Evolutionary conservation across 768 basidiomycete genomes (phyloP).

Genomic region (Boletus rufocinnamomeus): DNA sequence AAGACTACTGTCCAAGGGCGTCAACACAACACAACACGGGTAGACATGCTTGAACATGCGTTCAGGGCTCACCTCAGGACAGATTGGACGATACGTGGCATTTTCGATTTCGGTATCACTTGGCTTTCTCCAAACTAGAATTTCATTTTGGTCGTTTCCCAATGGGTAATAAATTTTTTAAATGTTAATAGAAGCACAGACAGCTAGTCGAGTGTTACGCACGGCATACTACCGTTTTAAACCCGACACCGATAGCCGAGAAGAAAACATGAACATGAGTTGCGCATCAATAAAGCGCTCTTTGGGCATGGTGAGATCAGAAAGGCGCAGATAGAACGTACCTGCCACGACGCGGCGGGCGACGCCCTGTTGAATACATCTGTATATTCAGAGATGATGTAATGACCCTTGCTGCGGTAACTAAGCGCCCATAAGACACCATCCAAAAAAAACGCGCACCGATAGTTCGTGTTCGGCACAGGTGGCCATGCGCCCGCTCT

Average conservation of each 20-base stretch:
- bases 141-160: constrained; percentile 12
- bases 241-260: constrained; percentile 1
- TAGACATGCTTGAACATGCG: constrained; percentile 1
- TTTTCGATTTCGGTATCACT: constrained; percentile 60
- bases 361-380: constrained; percentile 64
- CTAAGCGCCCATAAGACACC: constrained; percentile 5
- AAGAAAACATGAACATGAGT: background rate
- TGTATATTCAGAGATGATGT: constrained; percentile 67
- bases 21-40: constrained; percentile 2
- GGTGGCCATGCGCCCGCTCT: constrained; percentile 79
- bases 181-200: constrained; percentile 6
- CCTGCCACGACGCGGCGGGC: constrained; percentile 74
- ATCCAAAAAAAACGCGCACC: constrained; percentile 44
- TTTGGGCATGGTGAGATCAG: constrained; percentile 14
- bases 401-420: constrained; percentile 60
- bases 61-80: constrained; percentile 57
- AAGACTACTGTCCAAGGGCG: constrained; percentile 52
- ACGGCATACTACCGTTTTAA: constrained; percentile 58
- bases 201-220: constrained; percentile 31
- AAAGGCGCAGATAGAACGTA: constrained; percentile 39
- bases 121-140: constrained; percentile 78
- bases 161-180: background rate
- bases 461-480: constrained; percentile 71
- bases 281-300: constrained; percentile 17
- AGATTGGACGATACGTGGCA: constrained; percentile 72